Evolutionary conservation across 2,329 filamentous ascomycete genomes (phyloP).

Genomic region (Hypoxylon sp.): DNA sequence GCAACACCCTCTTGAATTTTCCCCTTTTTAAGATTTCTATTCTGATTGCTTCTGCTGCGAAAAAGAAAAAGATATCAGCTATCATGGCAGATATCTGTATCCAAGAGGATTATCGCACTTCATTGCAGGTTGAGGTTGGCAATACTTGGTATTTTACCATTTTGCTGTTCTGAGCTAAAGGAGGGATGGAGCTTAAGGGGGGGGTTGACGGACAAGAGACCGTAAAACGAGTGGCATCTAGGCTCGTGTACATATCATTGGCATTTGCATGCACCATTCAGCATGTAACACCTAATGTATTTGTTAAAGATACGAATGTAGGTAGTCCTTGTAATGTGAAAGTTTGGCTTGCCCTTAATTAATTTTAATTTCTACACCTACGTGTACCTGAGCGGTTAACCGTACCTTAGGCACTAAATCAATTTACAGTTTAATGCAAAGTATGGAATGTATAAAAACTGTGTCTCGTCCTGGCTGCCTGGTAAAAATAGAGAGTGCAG

Average conservation of each 20-base stretch:
- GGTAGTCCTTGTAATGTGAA: no score
- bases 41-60: constrained; percentile 21
- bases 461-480: no score
- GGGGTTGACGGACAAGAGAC: constrained; percentile 26
- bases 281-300: constrained; percentile 12
- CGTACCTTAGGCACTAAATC: no score
- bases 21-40: constrained; percentile 31
- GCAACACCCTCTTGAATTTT: constrained; percentile 38
- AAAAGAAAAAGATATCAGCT: constrained; percentile 19
- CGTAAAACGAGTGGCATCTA: constrained; percentile 27
- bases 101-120: constrained; percentile 25
- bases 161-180: no score
- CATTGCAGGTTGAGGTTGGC: constrained; percentile 23
- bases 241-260: constrained; percentile 32
- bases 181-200: no score
- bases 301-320: constrained; percentile 7
- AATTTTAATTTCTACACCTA: no score
- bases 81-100: constrained; percentile 2
- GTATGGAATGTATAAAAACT: no score
- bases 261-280: constrained; percentile 17
- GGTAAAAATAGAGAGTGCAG: no score
- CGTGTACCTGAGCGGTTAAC: no score
- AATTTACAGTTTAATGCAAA: no score
- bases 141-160: no score
- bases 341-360: no score